Base-by-base conservation (phyloP, 768 basidiomycete genomes). In the Leccinum truebloodii region DNA sequence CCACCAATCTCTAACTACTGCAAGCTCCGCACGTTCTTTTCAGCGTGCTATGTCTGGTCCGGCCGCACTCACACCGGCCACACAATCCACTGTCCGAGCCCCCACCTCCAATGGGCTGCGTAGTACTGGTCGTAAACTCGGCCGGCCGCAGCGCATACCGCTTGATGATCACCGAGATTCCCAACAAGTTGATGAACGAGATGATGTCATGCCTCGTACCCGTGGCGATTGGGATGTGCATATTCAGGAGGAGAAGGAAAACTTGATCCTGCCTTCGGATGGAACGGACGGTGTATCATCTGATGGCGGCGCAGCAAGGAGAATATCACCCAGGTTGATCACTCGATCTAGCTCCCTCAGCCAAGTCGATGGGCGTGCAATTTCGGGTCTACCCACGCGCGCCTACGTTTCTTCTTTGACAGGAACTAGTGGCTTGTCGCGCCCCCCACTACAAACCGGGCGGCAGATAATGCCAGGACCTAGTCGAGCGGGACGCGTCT, bases 21-120 rank as follows among this genome's bases (percentile, higher is more conserved):
- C 62, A 56, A 62, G 16, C 12, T 58, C 73, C 6, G 67, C 76
- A 10, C 81, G 90, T 54, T 83, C 84, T 6, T 86, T 92, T 67
- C 82, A 85, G 62, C 87, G 90, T 62, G 81, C 85, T 41, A 79
- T 82, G 3, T 92, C 90, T 10, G 86, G 83, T 30, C 84, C 89
- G 10, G 76, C 80, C 55, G 67, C 68, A 39, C 67, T 67, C 52
- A 77, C 70, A 3, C 74, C 67, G 16, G 73, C 66, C 12, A 61
- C 74, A 2, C 73, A 72, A 60, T 59, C 69, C 20, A 56, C 73
- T 28, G 59, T 65, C 26, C 69, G 74, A 48, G 72, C 67, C 2
- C 75, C 73, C 4, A 46, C 62, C 16, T 76, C 73, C 5, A 76
- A 63, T 26, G 71, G 76, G 8, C 67, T 76, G 20, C 76, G 73